phyloP scores from a whole-genome alignment of 129 eudicot genomes.

The Centrapalus pauciflorus region DNA sequence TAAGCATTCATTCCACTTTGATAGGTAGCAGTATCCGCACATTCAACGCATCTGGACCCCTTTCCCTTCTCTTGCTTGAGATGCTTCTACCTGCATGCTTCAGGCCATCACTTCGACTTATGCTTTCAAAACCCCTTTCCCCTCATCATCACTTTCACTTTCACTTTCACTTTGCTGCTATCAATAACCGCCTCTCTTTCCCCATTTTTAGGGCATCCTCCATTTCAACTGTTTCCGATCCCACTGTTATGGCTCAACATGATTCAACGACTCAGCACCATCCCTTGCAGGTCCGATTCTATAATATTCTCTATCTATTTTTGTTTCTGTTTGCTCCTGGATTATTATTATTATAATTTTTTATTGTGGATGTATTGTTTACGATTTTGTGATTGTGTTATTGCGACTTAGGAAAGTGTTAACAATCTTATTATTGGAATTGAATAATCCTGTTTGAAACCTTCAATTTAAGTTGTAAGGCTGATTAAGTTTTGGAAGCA shows the following conservation, averaged over 20 bases:
- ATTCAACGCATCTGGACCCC: constrained; percentile 24
- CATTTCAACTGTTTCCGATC: constrained; percentile 19
- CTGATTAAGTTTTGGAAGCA: neutral
- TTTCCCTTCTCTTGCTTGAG: neutral
- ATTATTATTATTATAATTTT: too few species aligned
- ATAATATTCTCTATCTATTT: neutral
- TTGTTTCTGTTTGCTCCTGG: neutral
- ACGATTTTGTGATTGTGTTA: neutral
- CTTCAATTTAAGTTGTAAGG: neutral
- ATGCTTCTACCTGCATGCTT: constrained; percentile 23
- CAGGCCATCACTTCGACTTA: constrained; percentile 21
- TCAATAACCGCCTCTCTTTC: neutral
- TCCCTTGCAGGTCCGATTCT: constrained; percentile 25
- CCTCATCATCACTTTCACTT: too few species aligned
- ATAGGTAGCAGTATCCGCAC: neutral
- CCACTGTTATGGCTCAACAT: constrained; percentile 23
- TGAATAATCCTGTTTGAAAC: neutral
- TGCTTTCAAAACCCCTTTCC: constrained; percentile 26
- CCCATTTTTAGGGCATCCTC: constrained; percentile 14
- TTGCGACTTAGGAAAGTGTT: neutral
- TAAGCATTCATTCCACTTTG: constrained; percentile 2
- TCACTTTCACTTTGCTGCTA: constrained; percentile 4
- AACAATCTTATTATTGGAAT: constrained; percentile 2
- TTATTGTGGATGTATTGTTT: neutral
- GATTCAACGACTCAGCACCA: constrained; percentile 3